Base-by-base conservation (phyloP, 1,139 yeast genomes). In the Barnettozyma hawaiiensis region DNA sequence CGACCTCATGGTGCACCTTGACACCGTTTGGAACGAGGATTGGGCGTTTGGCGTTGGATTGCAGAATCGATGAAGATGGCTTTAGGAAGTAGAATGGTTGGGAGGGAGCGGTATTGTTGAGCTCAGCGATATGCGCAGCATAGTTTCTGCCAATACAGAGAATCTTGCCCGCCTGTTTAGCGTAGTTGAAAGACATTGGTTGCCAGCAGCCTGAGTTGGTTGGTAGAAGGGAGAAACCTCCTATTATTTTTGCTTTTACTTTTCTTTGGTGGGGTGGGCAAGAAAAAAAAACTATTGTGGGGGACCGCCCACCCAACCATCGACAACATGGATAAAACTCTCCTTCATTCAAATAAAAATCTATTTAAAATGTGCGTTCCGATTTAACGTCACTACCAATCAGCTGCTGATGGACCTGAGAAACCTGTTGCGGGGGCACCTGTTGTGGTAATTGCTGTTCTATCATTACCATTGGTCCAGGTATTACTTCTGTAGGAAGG, bases 141-240 rank as follows among this genome's bases (percentile, higher is more conserved):
- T 89, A 92, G 65, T 92, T 92, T 54, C 99, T 82, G 39, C 98
- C 98, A 51, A 92, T 90, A 64, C 98, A 92, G 35, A 92, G 75
- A 60, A 90, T 78, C 67, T 92, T 92, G 38, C 84, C 73, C 3
- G 94, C 94, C 28, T 69, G 62, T 48, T 76, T 78, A 35, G 81
- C 68, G 59, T 82, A 85, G 33, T 71, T 67, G 57, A 71, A 70
- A 14, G 83, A 72, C 83, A 77, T 77, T n/a, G 21, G n/a, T n/a
- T n/a, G n/a, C n/a, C n/a, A n/a, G n/a, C n/a, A n/a, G n/a, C n/a
- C n/a, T n/a, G n/a, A n/a, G n/a, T n/a, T n/a, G n/a, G n/a, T n/a
- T n/a, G n/a, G n/a, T n/a, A n/a, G n/a, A n/a, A n/a, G n/a, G n/a
- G n/a, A n/a, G n/a, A n/a, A n/a, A n/a, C n/a, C n/a, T n/a, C n/a